These are phyloP conservation scores for Artomyces pyxidatus DNA, from an alignment of 768 basidiomycete genomes.

Conservation along the genomic window DNA sequence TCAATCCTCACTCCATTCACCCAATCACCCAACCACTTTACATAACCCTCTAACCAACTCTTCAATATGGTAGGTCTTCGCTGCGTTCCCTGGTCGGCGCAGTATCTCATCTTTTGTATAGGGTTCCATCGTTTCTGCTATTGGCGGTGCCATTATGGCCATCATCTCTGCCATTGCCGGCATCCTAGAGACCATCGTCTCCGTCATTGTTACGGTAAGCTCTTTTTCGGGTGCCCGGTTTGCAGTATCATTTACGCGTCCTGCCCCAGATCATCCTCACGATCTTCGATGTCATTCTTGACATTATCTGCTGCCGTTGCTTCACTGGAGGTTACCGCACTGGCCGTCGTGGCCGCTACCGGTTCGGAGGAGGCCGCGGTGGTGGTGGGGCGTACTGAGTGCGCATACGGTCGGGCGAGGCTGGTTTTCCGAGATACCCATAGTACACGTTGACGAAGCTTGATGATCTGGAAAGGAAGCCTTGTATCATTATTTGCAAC, in stretches of 20 bases:
- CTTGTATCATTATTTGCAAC: too few species aligned
- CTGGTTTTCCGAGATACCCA: too few species aligned
- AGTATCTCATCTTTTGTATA: too few species aligned
- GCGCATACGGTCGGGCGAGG: too few species aligned
- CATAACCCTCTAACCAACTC: too few species aligned
- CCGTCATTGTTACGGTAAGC: constrained; percentile 47
- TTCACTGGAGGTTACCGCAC: constrained; percentile 17
- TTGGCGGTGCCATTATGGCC: constrained; percentile 50
- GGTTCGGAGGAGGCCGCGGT: constrained; percentile 1
- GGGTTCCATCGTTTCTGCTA: constrained; percentile 60
- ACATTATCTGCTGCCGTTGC: constrained; percentile 34
- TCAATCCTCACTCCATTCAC: too few species aligned
- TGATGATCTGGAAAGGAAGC: too few species aligned
- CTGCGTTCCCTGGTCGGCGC: too few species aligned
- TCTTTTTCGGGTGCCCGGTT: not conserved
- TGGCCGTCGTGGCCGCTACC: constrained; percentile 20
- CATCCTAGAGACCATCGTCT: constrained; percentile 52
- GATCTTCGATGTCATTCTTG: constrained; percentile 53
- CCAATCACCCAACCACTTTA: too few species aligned
- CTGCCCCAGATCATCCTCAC: constrained; percentile 46
- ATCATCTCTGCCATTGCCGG: constrained; percentile 52
- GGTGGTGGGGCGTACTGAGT: not conserved
- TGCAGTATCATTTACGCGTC: not conserved
- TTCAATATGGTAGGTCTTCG: too few species aligned
- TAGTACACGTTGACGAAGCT: too few species aligned